Base-by-base conservation (phyloP, 1,284 basidiomycete species). In the Cystobasidium sp. region DNA sequence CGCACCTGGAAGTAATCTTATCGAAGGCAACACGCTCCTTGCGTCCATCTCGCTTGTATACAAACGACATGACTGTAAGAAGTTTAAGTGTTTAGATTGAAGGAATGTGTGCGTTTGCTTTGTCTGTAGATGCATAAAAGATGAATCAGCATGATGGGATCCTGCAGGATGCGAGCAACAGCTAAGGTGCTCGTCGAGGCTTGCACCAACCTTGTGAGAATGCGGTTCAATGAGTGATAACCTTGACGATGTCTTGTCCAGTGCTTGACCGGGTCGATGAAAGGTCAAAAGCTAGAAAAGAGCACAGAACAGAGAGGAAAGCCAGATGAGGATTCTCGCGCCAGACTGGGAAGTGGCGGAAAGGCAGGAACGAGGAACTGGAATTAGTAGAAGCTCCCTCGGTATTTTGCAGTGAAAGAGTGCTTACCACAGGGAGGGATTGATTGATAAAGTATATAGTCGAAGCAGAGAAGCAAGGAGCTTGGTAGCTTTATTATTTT, bases 21-120 rank as follows among this genome's bases (percentile, higher is more conserved):
- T 93, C 92, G 79, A 94, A 93, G 81, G 91, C 90, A 67, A 94
- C 90, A 80, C 88, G 88, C 83, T 93, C 91, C 83, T 92, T 92
- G 76, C 91, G 91, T 75, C 90, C 91, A 80, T 56, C 77, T 76
- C 90, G 85, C 81, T 91, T 91, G 82, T 87, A 91, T 49, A 91
- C 90, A 80, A 85, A 90, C 37, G 88, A 86, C 88, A 89, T 89
- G 44, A 51, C 43, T 47, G 14, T 9, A 8, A 9, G 24, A 12
- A 16, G 49, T 24, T 67, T 20, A 14, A 22, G 22, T n/a, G 14
- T 58, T 47, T 20, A 37, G 7, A 49, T 14, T 44, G 44, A 63
- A 63, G 22, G 61, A 63, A 63, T 63, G 61, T 63, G 61, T 51
- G 16, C 1, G 43, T n/a, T 49, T 43, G 61, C 61, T 51, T 43